phyloP scores from a whole-genome alignment of 116 monocot genomes.

The Iris pallida region DNA sequence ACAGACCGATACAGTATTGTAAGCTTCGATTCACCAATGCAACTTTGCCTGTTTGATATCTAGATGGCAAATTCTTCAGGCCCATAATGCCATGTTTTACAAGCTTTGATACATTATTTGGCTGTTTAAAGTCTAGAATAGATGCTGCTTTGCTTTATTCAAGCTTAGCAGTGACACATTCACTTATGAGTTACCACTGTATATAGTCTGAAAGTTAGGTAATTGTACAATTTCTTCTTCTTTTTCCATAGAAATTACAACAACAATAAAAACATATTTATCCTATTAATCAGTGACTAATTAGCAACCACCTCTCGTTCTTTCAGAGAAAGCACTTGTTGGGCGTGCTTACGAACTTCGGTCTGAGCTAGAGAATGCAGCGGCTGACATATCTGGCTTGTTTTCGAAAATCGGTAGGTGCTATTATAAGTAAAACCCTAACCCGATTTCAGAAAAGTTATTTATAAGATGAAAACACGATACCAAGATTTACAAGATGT shows the following conservation, averaged over 20 bases:
- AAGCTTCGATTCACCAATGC: no score
- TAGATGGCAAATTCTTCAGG: no score
- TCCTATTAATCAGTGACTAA: neutral
- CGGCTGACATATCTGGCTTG: constrained; percentile 75
- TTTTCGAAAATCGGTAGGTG: constrained; percentile 91
- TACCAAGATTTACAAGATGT: neutral
- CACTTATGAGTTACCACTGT: no score
- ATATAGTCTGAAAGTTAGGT: neutral
- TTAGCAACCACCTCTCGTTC: neutral
- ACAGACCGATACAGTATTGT: no score
- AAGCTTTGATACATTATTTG: no score
- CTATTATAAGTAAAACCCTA: neutral
- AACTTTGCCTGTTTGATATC: no score
- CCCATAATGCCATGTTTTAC: no score
- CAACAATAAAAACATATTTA: neutral
- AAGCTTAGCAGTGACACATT: no score
- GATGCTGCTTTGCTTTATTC: no score
- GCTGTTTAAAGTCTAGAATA: no score
- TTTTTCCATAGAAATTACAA: neutral
- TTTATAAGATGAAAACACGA: neutral
- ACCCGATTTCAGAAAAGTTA: neutral
- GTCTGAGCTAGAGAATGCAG: constrained; percentile 78
- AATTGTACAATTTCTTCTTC: no score
- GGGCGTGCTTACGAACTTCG: constrained; percentile 74
- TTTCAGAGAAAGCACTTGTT: constrained; percentile 76